Evolutionary conservation across 2,329 filamentous ascomycete species (phyloP).

Genomic region (Fragosphaeria purpurea): DNA sequence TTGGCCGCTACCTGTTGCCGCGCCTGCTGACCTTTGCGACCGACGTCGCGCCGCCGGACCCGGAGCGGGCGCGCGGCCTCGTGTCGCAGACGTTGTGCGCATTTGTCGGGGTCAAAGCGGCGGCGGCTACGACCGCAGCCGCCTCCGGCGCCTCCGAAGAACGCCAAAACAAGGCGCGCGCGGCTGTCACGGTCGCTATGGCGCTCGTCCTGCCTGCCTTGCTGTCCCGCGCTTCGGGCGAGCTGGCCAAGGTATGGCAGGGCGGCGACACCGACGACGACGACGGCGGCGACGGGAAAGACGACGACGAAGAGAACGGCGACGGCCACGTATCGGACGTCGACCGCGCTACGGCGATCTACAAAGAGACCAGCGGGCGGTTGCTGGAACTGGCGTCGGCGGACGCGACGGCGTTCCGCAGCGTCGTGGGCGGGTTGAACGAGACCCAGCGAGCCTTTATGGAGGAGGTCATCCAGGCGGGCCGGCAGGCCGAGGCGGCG

Average conservation of each 20-base stretch:
- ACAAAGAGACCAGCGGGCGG: conserved; percentile 64
- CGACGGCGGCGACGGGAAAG: conserved; percentile 29
- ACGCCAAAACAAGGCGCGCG: conserved; percentile 13
- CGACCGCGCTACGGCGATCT: conserved; percentile 30
- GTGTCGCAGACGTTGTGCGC: conserved; percentile 66
- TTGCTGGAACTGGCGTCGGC: conserved; percentile 72
- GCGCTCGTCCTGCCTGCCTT: conserved; percentile 69
- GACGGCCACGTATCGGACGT: conserved; percentile 26
- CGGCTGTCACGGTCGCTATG: conserved; percentile 50
- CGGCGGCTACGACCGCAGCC: background rate
- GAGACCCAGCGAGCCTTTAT: conserved; percentile 63
- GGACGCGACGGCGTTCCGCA: conserved; percentile 64
- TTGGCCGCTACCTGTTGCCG: conserved; percentile 66
- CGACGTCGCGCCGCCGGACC: conserved; percentile 61
- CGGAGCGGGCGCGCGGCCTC: conserved; percentile 62
- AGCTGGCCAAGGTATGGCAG: conserved; percentile 27
- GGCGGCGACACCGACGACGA: conserved; percentile 20
- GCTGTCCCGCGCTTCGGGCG: conserved; percentile 56
- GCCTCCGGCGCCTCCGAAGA: background rate
- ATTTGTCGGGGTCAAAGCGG: conserved; percentile 47
- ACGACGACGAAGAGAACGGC: conserved; percentile 14
- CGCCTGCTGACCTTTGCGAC: conserved; percentile 67
- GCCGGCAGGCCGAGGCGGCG: conserved; percentile 31
- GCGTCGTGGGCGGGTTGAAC: conserved; percentile 61
- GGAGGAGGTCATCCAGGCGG: conserved; percentile 68